Conservation (phyloP, 1,139 yeast genomes). For the Candida tetrigidarum region DNA sequence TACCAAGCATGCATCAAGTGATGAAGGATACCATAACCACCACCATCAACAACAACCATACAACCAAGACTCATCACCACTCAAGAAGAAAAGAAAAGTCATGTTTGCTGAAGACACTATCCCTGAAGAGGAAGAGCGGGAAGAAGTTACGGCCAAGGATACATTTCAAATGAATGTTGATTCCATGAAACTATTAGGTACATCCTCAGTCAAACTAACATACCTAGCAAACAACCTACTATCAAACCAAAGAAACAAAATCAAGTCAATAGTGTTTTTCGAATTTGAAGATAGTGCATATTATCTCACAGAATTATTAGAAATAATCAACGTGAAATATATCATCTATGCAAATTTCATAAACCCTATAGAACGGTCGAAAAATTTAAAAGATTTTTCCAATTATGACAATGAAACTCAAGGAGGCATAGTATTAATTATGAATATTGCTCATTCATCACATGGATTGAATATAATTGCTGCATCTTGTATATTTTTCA, state of each 20-base stretch:
- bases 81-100: slow-evolving; percentile 4
- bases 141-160: background rate
- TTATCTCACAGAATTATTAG: slow-evolving; percentile 66
- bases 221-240: slow-evolving; percentile 57
- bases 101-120: slow-evolving; percentile 1
- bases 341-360: slow-evolving; percentile 67
- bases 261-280: slow-evolving; percentile 66
- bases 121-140: background rate
- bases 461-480: slow-evolving; percentile 72
- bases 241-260: slow-evolving; percentile 48
- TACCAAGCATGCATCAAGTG: slow-evolving; percentile 15
- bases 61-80: background rate
- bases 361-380: slow-evolving; percentile 52
- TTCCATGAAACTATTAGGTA: slow-evolving; percentile 37
- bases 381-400: slow-evolving; percentile 56
- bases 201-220: slow-evolving; percentile 64
- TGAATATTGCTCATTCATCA: slow-evolving; percentile 71
- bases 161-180: background rate
- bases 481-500: slow-evolving; percentile 69
- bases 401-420: slow-evolving; percentile 31
- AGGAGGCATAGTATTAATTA: slow-evolving; percentile 59
- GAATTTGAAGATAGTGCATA: slow-evolving; percentile 76
- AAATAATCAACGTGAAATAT: slow-evolving; percentile 61
- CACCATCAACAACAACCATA: background rate
- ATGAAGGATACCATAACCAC: background rate